phyloP scores from a whole-genome alignment of 139 green algal genomes.

The Volvox africanus region DNA sequence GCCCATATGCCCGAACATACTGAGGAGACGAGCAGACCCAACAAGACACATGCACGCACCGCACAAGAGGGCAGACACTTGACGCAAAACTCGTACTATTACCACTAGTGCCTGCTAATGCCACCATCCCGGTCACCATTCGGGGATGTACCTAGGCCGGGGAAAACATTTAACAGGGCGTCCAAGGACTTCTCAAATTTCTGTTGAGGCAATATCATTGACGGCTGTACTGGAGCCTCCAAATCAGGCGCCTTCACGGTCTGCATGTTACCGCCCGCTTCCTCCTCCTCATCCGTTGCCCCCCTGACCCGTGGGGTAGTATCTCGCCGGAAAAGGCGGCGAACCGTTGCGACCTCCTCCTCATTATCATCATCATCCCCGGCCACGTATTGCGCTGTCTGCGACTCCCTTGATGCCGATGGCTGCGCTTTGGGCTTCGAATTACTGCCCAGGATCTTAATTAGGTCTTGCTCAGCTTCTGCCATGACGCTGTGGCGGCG shows the following conservation, averaged over 20 bases:
- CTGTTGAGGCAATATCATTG: neutral
- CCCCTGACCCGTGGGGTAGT: neutral
- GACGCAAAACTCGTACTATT: too few relatives aligned
- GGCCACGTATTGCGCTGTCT: neutral
- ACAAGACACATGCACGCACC: too few relatives aligned
- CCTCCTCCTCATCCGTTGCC: neutral
- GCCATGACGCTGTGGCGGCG: neutral
- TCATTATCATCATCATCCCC: neutral
- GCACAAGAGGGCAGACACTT: too few relatives aligned
- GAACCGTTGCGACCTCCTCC: neutral
- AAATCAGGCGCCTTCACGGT: neutral
- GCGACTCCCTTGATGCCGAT: too few relatives aligned
- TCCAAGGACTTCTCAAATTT: neutral
- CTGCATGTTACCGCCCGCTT: neutral
- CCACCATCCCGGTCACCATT: too few relatives aligned
- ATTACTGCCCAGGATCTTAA: neutral
- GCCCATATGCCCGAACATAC: too few relatives aligned
- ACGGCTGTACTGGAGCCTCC: neutral
- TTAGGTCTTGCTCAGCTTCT: neutral
- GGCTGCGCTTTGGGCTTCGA: neutral
- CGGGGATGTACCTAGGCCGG: neutral
- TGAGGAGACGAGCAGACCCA: too few relatives aligned
- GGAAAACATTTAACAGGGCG: constrained; percentile 20
- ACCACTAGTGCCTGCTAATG: too few relatives aligned
- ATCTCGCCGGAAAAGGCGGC: neutral